These are phyloP conservation scores for Cicer pinnatifidum DNA, from an alignment of 306 rosid species.

Conservation along the genomic window DNA sequence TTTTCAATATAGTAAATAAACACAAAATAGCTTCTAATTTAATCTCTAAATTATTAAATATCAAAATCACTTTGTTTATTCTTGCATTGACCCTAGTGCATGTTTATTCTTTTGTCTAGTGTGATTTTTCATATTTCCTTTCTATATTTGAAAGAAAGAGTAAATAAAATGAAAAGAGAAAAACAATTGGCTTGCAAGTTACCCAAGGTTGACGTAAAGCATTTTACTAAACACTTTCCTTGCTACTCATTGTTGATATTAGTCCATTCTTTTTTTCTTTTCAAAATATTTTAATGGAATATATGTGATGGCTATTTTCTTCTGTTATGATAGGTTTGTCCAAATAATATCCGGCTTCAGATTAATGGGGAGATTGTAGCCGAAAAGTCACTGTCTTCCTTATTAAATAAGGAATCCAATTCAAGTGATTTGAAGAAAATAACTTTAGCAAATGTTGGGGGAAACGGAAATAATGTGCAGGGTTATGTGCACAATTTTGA, in stretches of 20 bases:
- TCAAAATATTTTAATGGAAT: conserved; percentile 6
- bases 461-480: conserved; percentile 54
- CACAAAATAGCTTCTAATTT: no score
- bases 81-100: background rate
- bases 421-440: conserved; percentile 50
- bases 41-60: no score
- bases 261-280: conserved; percentile 10
- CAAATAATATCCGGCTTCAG: conserved; percentile 61
- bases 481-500: conserved; percentile 75
- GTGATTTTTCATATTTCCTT: conserved; percentile 23
- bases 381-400: conserved; percentile 53
- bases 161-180: conserved; percentile 21
- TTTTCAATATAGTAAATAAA: no score
- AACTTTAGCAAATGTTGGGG: conserved; percentile 62
- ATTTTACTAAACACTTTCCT: conserved; percentile 19
- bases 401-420: conserved; percentile 45
- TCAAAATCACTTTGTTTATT: no score
- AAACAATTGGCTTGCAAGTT: conserved; percentile 10
- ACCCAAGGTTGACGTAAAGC: conserved; percentile 17
- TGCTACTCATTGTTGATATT: conserved; percentile 23
- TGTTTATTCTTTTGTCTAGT: conserved; percentile 18
- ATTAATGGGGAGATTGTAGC: conserved; percentile 73
- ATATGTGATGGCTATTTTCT: conserved; percentile 40
- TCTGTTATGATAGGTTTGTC: conserved; percentile 62
- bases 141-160: conserved; percentile 13